Evolutionary conservation across 2,329 filamentous ascomycete species (phyloP).

Genomic region (Aspergillus sp.): DNA sequence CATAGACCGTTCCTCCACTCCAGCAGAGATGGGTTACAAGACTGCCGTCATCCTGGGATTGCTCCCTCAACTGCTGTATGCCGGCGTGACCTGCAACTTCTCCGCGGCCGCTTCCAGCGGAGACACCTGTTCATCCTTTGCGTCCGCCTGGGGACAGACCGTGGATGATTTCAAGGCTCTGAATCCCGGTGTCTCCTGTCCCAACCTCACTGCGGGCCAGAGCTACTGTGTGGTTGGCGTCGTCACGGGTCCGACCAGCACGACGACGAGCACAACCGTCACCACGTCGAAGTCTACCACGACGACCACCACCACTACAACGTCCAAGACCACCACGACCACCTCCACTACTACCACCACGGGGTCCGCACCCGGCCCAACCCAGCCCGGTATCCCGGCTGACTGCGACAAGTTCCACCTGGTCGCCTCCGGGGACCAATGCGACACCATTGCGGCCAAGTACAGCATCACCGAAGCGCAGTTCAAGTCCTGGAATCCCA

Average conservation of each 20-base stretch:
- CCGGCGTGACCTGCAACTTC: constrained; percentile 9
- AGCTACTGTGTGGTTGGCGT: constrained; percentile 14
- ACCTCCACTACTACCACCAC: constrained; percentile 5
- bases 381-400: constrained; percentile 8
- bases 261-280: constrained; percentile 6
- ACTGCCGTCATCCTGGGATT: constrained; percentile 5
- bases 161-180: constrained; percentile 20
- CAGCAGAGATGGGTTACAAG: constrained; percentile 3
- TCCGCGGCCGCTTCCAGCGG: constrained; percentile 13
- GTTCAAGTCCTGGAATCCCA: constrained; percentile 11
- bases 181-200: constrained; percentile 26
- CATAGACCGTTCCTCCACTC: no score
- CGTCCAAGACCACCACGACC: not conserved
- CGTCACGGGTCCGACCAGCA: constrained; percentile 4
- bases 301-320: constrained; percentile 2
- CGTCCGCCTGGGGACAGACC: constrained; percentile 21
- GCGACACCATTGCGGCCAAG: constrained; percentile 8
- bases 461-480: constrained; percentile 9
- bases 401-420: constrained; percentile 13
- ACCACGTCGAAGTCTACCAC: constrained; percentile 3
- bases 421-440: constrained; percentile 10
- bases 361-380: constrained; percentile 1
- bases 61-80: constrained; percentile 8
- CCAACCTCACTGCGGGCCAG: constrained; percentile 13
- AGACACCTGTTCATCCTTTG: constrained; percentile 28